Evolutionary conservation across 116 monocot species (phyloP).

Genomic region (Iris pallida): DNA sequence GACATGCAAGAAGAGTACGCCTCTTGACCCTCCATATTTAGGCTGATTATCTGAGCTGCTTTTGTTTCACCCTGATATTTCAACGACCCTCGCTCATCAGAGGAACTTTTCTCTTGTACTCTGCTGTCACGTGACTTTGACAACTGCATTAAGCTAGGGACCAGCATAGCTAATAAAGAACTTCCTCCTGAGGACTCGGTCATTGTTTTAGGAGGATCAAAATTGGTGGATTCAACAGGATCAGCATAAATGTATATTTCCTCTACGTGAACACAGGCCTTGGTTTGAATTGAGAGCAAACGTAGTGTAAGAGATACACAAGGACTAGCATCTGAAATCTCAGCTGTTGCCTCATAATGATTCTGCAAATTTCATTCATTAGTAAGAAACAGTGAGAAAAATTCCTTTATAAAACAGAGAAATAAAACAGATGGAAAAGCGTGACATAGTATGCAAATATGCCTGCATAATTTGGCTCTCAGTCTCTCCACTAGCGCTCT

Average conservation of each 20-base stretch:
- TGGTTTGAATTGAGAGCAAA: slow-evolving; percentile 74
- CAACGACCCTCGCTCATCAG: slow-evolving; percentile 11
- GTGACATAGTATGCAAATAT: not conserved
- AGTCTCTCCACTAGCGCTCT: slow-evolving; percentile 2
- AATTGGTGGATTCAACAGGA: slow-evolving; percentile 43
- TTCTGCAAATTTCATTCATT: slow-evolving; percentile 33
- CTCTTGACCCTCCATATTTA: slow-evolving; percentile 8
- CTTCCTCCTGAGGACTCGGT: slow-evolving; percentile 29
- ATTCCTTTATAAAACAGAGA: not conserved
- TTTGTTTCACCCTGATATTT: slow-evolving; percentile 7
- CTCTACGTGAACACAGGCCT: slow-evolving; percentile 51
- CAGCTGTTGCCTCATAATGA: slow-evolving; percentile 83
- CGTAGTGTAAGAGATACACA: slow-evolving; percentile 65
- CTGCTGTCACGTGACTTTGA: slow-evolving; percentile 40
- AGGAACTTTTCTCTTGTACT: slow-evolving; percentile 20
- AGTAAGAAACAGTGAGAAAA: slow-evolving; percentile 1
- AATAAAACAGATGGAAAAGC: not conserved
- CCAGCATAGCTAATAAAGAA: slow-evolving; percentile 72
- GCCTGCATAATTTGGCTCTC: slow-evolving; percentile 36
- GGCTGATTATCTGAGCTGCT: slow-evolving; percentile 17
- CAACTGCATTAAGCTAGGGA: slow-evolving; percentile 68
- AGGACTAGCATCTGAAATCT: slow-evolving; percentile 76
- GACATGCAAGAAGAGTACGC: not conserved
- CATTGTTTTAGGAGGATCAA: slow-evolving; percentile 14
- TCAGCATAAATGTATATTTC: slow-evolving; percentile 92